A percentile compares a stretch with the other conserved stretches of the same genome.
Evolutionary conservation across 495 filamentous ascomycete genomes (phyloP).

Genomic region (Aspergillus asperescens): DNA sequence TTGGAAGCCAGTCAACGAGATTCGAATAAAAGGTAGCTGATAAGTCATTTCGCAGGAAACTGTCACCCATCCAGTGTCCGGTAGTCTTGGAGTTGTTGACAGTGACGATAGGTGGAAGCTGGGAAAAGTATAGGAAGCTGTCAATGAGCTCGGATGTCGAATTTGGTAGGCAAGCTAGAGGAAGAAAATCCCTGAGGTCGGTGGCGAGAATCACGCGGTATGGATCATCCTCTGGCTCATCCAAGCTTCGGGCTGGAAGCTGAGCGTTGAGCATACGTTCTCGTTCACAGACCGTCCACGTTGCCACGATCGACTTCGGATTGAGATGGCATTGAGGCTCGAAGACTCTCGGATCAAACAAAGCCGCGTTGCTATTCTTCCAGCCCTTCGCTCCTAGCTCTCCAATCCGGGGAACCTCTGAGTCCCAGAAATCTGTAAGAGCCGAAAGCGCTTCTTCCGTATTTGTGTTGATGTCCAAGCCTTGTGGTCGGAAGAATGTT

Average conservation of each 20-base stretch:
- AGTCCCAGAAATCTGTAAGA: slow-evolving; percentile 82
- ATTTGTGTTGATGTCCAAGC: slow-evolving; percentile 6
- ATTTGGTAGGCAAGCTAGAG: slow-evolving; percentile 41
- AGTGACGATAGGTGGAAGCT: slow-evolving; percentile 49
- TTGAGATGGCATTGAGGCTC: slow-evolving; percentile 9
- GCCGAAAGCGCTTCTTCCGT: slow-evolving; percentile 26
- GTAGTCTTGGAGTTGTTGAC: slow-evolving; percentile 20
- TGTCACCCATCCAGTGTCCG: slow-evolving; percentile 37
- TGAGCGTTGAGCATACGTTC: slow-evolving; percentile 40
- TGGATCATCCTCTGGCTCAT: slow-evolving; percentile 71
- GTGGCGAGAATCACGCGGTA: slow-evolving; percentile 71
- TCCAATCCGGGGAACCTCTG: slow-evolving; percentile 73
- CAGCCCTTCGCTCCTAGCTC: slow-evolving; percentile 69
- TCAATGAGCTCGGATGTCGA: slow-evolving; percentile 49
- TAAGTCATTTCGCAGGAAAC: slow-evolving; percentile 43
- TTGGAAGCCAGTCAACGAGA: slow-evolving; percentile 28
- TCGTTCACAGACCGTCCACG: slow-evolving; percentile 61
- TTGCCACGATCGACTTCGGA: slow-evolving; percentile 35
- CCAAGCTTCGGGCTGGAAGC: slow-evolving; percentile 60
- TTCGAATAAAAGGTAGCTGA: slow-evolving; percentile 22
- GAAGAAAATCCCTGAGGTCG: slow-evolving; percentile 62
- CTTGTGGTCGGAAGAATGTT: slow-evolving; percentile 52
- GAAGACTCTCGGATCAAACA: slow-evolving; percentile 20
- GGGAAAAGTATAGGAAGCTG: slow-evolving; percentile 64
- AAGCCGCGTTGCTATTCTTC: slow-evolving; percentile 30